Percentiles rank a stretch among this genome's conserved stretches.
Conservation (phyloP, 345 rosid species). For the Bretschneidera sinensis region DNA sequence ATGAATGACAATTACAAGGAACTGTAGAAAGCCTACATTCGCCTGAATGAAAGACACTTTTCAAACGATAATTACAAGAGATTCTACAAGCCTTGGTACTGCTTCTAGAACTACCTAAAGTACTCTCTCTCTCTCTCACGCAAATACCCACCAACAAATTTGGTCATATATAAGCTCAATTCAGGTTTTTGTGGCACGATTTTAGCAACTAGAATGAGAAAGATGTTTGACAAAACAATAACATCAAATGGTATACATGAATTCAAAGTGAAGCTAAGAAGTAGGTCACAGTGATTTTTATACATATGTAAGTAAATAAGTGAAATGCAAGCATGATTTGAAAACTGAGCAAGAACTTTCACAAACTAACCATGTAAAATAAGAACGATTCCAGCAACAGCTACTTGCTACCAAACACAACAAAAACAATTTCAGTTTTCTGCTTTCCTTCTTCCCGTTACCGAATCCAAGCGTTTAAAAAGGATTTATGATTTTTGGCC, state of each 20-base stretch:
- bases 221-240: constrained; percentile 14
- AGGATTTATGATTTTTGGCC: too few relatives aligned
- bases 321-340: constrained; percentile 49
- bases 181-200: constrained; percentile 24
- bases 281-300: constrained; percentile 34
- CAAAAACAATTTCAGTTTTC: constrained; percentile 28
- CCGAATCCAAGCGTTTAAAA: neutral
- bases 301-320: constrained; percentile 27
- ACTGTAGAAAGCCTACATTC: constrained; percentile 4
- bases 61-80: constrained; percentile 7
- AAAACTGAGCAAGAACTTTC: constrained; percentile 24
- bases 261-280: constrained; percentile 49
- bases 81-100: constrained; percentile 5
- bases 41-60: neutral
- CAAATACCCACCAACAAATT: constrained; percentile 34
- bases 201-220: constrained; percentile 18
- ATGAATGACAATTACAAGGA: neutral
- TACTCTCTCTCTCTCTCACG: constrained; percentile 9
- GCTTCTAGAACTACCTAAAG: neutral
- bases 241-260: constrained; percentile 20
- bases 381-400: constrained; percentile 35
- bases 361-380: constrained; percentile 34
- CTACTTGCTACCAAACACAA: constrained; percentile 51
- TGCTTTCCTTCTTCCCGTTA: constrained; percentile 16
- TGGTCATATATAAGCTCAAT: constrained; percentile 20